A percentile compares a stretch with the other conserved stretches of the same genome.
Evolutionary conservation across 768 basidiomycete species (phyloP).

Genomic region (Amanita thiersii): DNA sequence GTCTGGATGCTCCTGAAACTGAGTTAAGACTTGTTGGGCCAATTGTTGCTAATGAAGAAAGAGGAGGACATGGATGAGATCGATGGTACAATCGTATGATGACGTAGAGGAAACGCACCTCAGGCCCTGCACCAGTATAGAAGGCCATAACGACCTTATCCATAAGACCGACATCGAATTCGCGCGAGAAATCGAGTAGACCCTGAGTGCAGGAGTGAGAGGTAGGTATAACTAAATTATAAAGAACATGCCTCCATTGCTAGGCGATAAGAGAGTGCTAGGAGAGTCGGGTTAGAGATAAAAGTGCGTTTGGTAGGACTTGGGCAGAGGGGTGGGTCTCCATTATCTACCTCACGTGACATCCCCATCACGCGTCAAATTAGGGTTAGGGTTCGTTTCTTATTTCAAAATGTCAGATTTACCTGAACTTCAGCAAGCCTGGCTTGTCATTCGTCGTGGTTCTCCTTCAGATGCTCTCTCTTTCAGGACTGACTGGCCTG

Average conservation of each 20-base stretch:
- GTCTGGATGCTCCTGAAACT: conserved; percentile 93
- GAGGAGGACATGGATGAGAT: conserved; percentile 19
- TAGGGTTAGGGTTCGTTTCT: background rate
- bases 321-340: conserved; percentile 37
- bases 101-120: conserved; percentile 42
- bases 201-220: conserved; percentile 40
- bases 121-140: conserved; percentile 76
- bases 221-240: conserved; percentile 9
- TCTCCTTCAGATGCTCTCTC: conserved; percentile 23
- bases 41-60: conserved; percentile 68
- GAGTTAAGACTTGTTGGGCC: conserved; percentile 90
- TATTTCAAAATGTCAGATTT: conserved; percentile 11
- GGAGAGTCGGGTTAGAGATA: conserved; percentile 13
- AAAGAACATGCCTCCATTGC: conserved; percentile 41
- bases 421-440: conserved; percentile 29
- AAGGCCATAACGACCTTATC: conserved; percentile 93
- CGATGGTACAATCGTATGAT: conserved; percentile 9
- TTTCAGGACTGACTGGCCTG: conserved; percentile 27
- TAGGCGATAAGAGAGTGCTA: conserved; percentile 13
- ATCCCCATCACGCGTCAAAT: conserved; percentile 6
- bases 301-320: conserved; percentile 18
- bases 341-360: conserved; percentile 21
- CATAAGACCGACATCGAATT: conserved; percentile 88
- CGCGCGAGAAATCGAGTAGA: conserved; percentile 88
- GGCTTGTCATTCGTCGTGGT: conserved; percentile 27